phyloP scores from a whole-genome alignment of 78 protist genomes.

The Dictyostelium discoideum region DNA sequence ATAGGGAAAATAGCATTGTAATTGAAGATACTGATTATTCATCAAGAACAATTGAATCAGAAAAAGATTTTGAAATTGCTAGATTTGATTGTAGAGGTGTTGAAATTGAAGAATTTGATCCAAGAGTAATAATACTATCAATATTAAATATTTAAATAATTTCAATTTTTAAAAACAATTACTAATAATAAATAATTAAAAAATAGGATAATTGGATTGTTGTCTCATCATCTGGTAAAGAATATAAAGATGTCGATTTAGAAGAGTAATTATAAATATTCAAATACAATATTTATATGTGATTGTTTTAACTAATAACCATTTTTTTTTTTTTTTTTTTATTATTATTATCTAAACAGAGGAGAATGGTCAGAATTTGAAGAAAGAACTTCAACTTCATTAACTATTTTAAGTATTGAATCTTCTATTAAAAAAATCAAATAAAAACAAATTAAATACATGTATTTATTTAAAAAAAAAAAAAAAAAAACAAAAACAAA shows the following conservation, averaged over 20 bases:
- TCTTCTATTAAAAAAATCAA: constrained; percentile 8
- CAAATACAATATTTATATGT: not conserved
- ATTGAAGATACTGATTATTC: constrained; percentile 7
- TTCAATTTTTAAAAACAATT: not conserved
- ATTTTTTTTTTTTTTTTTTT: not conserved
- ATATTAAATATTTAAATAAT: not conserved
- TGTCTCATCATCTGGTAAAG: constrained; percentile 51
- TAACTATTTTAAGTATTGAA: constrained; percentile 1
- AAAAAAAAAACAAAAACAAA: no score
- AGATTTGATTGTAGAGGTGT: constrained; percentile 66
- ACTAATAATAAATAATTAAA: not conserved
- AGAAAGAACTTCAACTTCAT: constrained; percentile 2
- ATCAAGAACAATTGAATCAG: constrained; percentile 18
- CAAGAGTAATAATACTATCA: not conserved
- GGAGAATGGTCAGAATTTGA: constrained; percentile 50
- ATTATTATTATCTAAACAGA: not conserved
- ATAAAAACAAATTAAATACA: not conserved
- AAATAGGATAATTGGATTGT: constrained; percentile 38
- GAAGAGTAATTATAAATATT: not conserved
- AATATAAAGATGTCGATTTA: constrained; percentile 18
- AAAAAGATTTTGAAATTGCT: constrained; percentile 20
- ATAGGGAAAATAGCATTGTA: constrained; percentile 36
- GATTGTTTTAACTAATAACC: not conserved
- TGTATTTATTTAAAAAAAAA: no score
- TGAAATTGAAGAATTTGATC: constrained; percentile 71